Base-by-base conservation (phyloP, 2,329 filamentous ascomycete species). In the Apiospora aurea region DNA sequence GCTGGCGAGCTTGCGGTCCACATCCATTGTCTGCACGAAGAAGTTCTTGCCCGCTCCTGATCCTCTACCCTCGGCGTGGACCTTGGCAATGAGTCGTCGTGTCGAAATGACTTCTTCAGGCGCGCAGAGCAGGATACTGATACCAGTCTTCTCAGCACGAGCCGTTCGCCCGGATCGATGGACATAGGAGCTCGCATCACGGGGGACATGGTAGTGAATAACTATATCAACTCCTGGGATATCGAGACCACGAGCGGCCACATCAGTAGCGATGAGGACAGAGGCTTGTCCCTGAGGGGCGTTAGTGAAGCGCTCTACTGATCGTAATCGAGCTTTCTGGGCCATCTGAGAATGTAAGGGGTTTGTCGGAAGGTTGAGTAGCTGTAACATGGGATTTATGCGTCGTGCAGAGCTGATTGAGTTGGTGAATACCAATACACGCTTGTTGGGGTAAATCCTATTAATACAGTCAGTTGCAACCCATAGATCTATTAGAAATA, bases 101-200 rank as follows among this genome's bases (percentile, higher is more conserved):
- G 96, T 96, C 0, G 94, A 93, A 2, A 91, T 88, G 1, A 97
- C 94, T 84, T 99, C 96, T 73, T 98, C 96, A 0, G 96, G 96
- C 0, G 92, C 91, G 79, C 96, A 98, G 70, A 99, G 90, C 5
- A 99, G 86, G 72, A 99, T 91, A 77, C 94, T 97, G 47, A 93
- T 89, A 49, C 96, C 96, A 0, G 88, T 89, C 16, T 89, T 89
- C 26, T 92, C 89, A 3, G 93, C 96, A 78, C 96, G 94, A 1
- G 96, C 96, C 0, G 96, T 98, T 75, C 96, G 93, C 16, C 96
- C 96, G 0, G 96, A 98, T 34, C 96, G 92, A 80, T 99, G 96
- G 18, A 99, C 95, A 79, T 99, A 99, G 67, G 98, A 96, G 46
- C 26, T 29, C 26, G 96, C 96, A 0, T 94, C 88, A 72, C 95